phyloP scores from a whole-genome alignment of 2,329 filamentous ascomycete species.

The Talaromyces sp. region DNA sequence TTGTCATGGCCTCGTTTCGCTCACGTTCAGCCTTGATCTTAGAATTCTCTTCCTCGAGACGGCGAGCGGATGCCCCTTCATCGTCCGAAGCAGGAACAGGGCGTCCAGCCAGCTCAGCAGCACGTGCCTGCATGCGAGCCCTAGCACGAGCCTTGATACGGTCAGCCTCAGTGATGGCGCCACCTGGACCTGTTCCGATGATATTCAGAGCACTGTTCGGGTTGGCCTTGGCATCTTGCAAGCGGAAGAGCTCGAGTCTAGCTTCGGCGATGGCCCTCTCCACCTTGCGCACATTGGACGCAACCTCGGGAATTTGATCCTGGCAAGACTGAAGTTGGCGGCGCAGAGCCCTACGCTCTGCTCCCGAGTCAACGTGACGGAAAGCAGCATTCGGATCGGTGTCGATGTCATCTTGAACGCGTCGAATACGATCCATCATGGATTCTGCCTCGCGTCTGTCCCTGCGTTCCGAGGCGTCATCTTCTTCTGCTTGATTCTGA shows the following conservation, averaged over 20 bases:
- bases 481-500: constrained; percentile 82
- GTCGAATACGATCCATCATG: constrained; percentile 83
- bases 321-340: constrained; percentile 84
- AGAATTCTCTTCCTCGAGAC: constrained; percentile 82
- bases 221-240: constrained; percentile 88
- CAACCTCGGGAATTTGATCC: constrained; percentile 85
- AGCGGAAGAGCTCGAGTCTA: constrained; percentile 83
- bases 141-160: constrained; percentile 90
- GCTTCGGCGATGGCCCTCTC: constrained; percentile 92
- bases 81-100: constrained; percentile 67
- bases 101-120: constrained; percentile 83
- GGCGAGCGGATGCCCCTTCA: constrained; percentile 71
- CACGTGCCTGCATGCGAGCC: constrained; percentile 97
- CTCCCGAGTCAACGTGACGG: constrained; percentile 72
- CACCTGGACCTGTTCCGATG: constrained; percentile 88
- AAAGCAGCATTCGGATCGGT: constrained; percentile 73
- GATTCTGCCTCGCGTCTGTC: constrained; percentile 92
- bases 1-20: constrained; percentile 93
- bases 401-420: constrained; percentile 92
- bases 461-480: constrained; percentile 82
- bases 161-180: constrained; percentile 85
- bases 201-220: constrained; percentile 75
- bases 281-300: constrained; percentile 83
- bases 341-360: constrained; percentile 78
- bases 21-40: constrained; percentile 80